Evolutionary conservation across 2,329 filamentous ascomycete species (phyloP).

Genomic region (Bipolaris cookei): DNA sequence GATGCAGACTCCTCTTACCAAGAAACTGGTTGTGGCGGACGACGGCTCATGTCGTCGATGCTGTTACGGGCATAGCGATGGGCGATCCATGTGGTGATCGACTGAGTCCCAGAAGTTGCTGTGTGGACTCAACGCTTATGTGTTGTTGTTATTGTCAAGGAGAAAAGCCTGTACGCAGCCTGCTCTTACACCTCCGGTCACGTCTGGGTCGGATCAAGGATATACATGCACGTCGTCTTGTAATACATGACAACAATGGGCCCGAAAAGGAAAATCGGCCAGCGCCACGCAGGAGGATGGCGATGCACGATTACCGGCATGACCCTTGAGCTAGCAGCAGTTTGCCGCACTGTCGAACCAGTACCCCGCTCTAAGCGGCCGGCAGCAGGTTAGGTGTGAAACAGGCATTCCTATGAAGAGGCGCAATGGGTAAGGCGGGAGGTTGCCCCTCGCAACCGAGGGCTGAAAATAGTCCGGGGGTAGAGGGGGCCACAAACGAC

Average conservation of each 20-base stretch:
- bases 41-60: too few relatives aligned
- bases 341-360: slow-evolving; percentile 6
- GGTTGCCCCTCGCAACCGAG: slow-evolving; percentile 29
- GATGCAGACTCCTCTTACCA: too few relatives aligned
- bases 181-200: too few relatives aligned
- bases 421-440: slow-evolving; percentile 21
- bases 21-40: too few relatives aligned
- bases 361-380: slow-evolving; percentile 30
- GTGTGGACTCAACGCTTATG: too few relatives aligned
- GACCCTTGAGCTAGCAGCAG: slow-evolving; percentile 11
- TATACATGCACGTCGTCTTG: background rate
- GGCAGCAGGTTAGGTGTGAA: slow-evolving; percentile 37
- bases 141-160: too few relatives aligned
- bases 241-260: background rate
- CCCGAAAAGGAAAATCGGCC: background rate
- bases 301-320: slow-evolving; percentile 8
- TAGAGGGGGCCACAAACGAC: slow-evolving; percentile 6
- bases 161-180: too few relatives aligned
- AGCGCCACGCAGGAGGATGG: slow-evolving; percentile 43
- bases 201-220: too few relatives aligned
- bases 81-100: too few relatives aligned
- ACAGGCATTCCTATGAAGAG: slow-evolving; percentile 31
- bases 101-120: too few relatives aligned
- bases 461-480: slow-evolving; percentile 29
- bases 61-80: too few relatives aligned